Base-by-base conservation (phyloP, 129 eudicot genomes). In the Mikania micrantha region DNA sequence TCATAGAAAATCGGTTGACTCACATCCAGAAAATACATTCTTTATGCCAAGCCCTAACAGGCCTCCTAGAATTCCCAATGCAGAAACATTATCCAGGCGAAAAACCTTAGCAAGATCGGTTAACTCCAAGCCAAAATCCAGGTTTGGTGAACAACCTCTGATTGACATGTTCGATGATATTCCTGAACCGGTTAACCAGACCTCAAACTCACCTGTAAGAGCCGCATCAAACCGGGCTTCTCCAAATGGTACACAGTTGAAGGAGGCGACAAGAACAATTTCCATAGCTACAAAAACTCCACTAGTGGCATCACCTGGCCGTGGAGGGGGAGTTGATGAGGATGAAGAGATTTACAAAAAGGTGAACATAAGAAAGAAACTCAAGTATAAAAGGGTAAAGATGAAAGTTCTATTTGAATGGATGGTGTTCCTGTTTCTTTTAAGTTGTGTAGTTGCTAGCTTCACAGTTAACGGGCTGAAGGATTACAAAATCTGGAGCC, bases 311-410 rank as follows among this genome's bases (percentile, higher is more conserved):
- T 74, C 96, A 7, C 84, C 93, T 3, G 85, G 88, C 48, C 66
- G 69, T 25, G 72, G 64, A 12, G 83, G 88, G 44, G 85, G 79
- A 10, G 82, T 76, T 42, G 96, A 84, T 44, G 88, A 85, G 74
- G 84, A 85, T 42, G 95, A 85, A 63, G 95, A 88, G 78, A 85
- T 92, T 35, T 92, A 88, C 62, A 84, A 81, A 58, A 92, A 83
- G 67, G 97, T 91, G 7, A 88, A 66, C 56, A 68, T 70, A 16
- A 79, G 74, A 49, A 79, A 77, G 48, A 82, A 74, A 13, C 76
- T 82, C 60, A 88, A 73, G 82, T 53, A 81, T 40, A 78, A 59
- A 52, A 92, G 64, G 72, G 87, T 92, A 45, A 84, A 62, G 44
- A 61, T 72, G 39, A 85, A 76, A 71, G 90, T 82, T 49, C 31